These are phyloP conservation scores for Nemophila menziesii DNA, from an alignment of 257 asterid genomes.

Conservation along the genomic window DNA sequence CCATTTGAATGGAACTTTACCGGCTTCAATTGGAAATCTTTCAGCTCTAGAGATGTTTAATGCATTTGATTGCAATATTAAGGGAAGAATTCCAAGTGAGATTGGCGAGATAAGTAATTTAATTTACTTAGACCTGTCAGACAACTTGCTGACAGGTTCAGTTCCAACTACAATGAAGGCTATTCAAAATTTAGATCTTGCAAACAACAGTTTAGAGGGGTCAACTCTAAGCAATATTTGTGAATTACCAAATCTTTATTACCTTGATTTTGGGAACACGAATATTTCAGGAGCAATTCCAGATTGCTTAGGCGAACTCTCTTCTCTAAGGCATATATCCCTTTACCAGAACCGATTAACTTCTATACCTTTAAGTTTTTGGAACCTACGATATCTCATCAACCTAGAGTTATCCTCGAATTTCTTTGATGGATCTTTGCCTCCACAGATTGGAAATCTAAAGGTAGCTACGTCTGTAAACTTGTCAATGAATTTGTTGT, in stretches of 20 bases:
- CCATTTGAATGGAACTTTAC: constrained; percentile 19
- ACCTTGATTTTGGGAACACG: too few relatives aligned
- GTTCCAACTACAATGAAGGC: constrained; percentile 12
- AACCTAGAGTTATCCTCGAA: constrained; percentile 2
- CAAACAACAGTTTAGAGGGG: constrained; percentile 1
- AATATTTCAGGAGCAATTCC: not conserved
- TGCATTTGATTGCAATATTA: constrained; percentile 3
- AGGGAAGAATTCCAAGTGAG: not conserved
- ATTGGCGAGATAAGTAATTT: constrained; percentile 12
- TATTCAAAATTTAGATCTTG: constrained; percentile 4
- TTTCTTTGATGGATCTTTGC: not conserved
- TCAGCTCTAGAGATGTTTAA: constrained; percentile 8
- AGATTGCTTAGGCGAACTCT: not conserved
- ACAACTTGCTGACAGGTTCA: constrained; percentile 14
- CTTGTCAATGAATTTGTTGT: constrained; percentile 1
- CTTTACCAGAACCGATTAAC: not conserved
- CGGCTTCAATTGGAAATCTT: constrained; percentile 10
- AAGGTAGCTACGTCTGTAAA: not conserved
- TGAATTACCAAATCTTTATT: not conserved
- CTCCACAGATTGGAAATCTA: constrained; percentile 4
- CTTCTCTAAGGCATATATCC: not conserved
- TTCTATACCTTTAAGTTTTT: not conserved
- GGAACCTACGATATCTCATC: constrained; percentile 5
- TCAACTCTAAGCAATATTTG: not conserved
- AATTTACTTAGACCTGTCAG: constrained; percentile 10